phyloP scores from a whole-genome alignment of 805 yeast species.

The Hanseniaspora hatyaiensis region DNA sequence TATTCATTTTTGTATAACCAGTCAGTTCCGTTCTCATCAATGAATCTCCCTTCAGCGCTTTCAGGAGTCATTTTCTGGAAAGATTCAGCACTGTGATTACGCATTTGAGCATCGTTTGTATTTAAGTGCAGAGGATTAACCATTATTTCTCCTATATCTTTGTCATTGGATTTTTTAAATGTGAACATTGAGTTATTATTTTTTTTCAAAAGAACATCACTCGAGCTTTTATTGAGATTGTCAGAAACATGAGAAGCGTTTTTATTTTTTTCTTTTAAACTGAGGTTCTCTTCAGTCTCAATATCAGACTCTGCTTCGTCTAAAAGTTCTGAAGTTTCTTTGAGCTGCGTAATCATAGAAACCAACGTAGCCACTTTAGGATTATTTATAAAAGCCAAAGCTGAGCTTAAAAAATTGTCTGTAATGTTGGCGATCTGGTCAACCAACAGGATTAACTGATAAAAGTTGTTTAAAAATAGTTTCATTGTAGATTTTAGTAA shows the following conservation, averaged over 20 bases:
- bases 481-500: slow-evolving; percentile 26
- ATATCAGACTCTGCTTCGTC: slow-evolving; percentile 16
- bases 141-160: slow-evolving; percentile 8
- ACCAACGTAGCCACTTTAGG: slow-evolving; percentile 52
- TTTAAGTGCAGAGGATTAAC: not conserved
- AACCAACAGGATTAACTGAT: slow-evolving; percentile 32
- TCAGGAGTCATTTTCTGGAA: not conserved
- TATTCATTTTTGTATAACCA: slow-evolving; percentile 66
- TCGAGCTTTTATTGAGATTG: too few relatives aligned
- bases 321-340: slow-evolving; percentile 34
- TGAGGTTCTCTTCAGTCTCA: not conserved
- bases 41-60: slow-evolving; percentile 27
- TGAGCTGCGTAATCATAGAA: slow-evolving; percentile 15
- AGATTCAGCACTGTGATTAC: not conserved
- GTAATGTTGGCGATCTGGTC: slow-evolving; percentile 57
- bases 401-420: slow-evolving; percentile 56
- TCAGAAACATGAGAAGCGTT: too few relatives aligned
- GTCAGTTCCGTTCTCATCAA: slow-evolving; percentile 30
- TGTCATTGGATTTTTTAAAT: slow-evolving; percentile 12
- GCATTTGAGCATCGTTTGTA: not conserved
- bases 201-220: slow-evolving; percentile 12
- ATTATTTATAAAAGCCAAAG: slow-evolving; percentile 67
- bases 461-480: slow-evolving; percentile 30
- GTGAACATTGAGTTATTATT: slow-evolving; percentile 6
- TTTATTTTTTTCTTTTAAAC: not conserved